Conservation (phyloP, 2,329 filamentous ascomycete genomes). For the Cercospora brassicicola region DNA sequence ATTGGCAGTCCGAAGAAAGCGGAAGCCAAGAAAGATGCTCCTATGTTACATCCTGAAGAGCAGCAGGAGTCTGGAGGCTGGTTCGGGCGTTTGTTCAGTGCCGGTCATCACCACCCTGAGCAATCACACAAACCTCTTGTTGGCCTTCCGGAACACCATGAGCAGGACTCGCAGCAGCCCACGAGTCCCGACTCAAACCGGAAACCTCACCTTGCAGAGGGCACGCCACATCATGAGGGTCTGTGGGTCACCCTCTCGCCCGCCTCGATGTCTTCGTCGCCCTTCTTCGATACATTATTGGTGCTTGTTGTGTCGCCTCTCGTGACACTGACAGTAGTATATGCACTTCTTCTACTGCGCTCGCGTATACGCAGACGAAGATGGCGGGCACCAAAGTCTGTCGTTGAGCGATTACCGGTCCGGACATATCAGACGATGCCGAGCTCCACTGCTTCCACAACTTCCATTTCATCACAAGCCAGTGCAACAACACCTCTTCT, state of each 20-base stretch:
- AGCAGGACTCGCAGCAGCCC: conserved; percentile 7
- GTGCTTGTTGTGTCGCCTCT: conserved; percentile 94
- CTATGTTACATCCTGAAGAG: conserved; percentile 22
- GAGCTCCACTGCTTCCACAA: conserved; percentile 52
- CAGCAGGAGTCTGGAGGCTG: conserved; percentile 28
- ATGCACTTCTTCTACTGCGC: conserved; percentile 80
- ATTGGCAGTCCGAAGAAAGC: conserved; percentile 19
- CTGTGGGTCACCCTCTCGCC: conserved; percentile 97
- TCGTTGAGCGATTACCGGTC: conserved; percentile 91
- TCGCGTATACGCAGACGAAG: conserved; percentile 83
- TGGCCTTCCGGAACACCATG: conserved; percentile 16
- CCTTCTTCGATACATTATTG: conserved; percentile 94
- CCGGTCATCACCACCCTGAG: conserved; percentile 16
- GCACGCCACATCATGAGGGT: conserved; percentile 61
- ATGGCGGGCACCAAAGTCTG: conserved; percentile 96
- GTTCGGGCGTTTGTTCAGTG: conserved; percentile 32
- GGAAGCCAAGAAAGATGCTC: conserved; percentile 18
- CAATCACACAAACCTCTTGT: not conserved
- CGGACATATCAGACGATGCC: conserved; percentile 89
- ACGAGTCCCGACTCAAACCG: conserved; percentile 15
- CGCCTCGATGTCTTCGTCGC: conserved; percentile 79
- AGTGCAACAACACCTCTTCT: conserved; percentile 73
- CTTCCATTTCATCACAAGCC: conserved; percentile 32
- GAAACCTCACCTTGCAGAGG: conserved; percentile 17
- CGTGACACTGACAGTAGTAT: conserved; percentile 88